Conservation (phyloP, 345 rosid genomes). For the Salix caprea region DNA sequence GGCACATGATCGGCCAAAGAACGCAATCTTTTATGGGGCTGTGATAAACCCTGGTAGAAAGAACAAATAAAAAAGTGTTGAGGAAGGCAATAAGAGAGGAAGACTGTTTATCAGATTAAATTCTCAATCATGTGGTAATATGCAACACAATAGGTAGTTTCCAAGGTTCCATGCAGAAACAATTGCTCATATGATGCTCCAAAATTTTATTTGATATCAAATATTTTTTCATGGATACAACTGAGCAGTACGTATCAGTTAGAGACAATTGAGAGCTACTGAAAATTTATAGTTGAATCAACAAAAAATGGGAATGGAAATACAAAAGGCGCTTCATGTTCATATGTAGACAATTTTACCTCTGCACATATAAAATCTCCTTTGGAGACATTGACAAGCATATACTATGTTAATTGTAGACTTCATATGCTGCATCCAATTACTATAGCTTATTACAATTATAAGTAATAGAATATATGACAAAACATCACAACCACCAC, state of each 20-base stretch:
- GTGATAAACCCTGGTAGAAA: slow-evolving; percentile 50
- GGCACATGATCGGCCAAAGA: slow-evolving; percentile 92
- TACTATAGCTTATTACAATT: neutral
- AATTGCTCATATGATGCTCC: neutral
- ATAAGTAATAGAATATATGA: neutral
- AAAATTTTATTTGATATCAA: neutral
- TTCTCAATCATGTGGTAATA: neutral
- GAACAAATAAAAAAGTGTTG: neutral
- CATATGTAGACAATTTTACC: neutral
- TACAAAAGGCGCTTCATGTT: neutral
- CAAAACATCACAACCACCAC: neutral
- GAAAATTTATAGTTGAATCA: neutral
- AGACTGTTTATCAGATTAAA: neutral
- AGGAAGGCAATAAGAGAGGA: neutral
- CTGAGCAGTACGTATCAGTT: neutral
- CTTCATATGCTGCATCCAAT: neutral
- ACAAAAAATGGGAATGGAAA: neutral
- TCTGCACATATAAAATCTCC: neutral
- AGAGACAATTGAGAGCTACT: neutral
- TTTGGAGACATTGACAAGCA: neutral
- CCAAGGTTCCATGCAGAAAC: neutral
- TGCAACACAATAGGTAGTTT: neutral
- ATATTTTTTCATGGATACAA: neutral
- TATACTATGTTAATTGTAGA: neutral
- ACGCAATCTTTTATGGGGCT: slow-evolving; percentile 77